A percentile compares a stretch with the other conserved stretches of the same genome.
Conservation (phyloP, 2,329 filamentous ascomycete genomes). For the Fusarium bactridioides region DNA sequence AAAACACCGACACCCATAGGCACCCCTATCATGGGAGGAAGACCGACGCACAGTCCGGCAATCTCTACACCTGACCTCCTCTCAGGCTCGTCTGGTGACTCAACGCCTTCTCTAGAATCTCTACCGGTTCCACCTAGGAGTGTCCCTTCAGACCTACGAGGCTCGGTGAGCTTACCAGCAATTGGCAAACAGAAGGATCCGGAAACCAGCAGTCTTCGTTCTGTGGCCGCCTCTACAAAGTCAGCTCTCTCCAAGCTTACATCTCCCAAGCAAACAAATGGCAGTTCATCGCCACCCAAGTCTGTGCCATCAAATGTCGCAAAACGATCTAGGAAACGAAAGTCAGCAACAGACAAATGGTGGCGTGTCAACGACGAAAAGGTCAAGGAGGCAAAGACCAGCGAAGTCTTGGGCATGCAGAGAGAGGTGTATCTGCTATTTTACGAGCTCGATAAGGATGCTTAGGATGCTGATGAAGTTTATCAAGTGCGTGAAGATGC, state of each 20-base stretch:
- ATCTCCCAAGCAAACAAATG: slow-evolving; percentile 46
- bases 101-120: slow-evolving; percentile 50
- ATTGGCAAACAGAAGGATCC: slow-evolving; percentile 52
- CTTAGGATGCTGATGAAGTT: slow-evolving; percentile 31
- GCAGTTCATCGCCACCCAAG: slow-evolving; percentile 28
- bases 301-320: slow-evolving; percentile 32
- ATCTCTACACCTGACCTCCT: slow-evolving; percentile 59
- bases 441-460: slow-evolving; percentile 79
- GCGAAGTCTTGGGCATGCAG: slow-evolving; percentile 91
- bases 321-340: slow-evolving; percentile 63
- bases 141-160: slow-evolving; percentile 42
- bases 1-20: slow-evolving; percentile 62
- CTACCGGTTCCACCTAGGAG: slow-evolving; percentile 43
- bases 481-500: not conserved
- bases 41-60: slow-evolving; percentile 51
- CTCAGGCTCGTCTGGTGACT: slow-evolving; percentile 47
- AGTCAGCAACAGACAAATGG: slow-evolving; percentile 73
- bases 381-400: slow-evolving; percentile 91
- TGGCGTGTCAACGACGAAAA: slow-evolving; percentile 99
- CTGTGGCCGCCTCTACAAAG: slow-evolving; percentile 64
- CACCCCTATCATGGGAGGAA: slow-evolving; percentile 56
- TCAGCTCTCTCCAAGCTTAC: slow-evolving; percentile 61
- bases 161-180: slow-evolving; percentile 37
- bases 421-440: slow-evolving; percentile 96
- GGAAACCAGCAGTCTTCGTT: slow-evolving; percentile 62